Evolutionary conservation across 2,329 filamentous ascomycete species (phyloP).

Genomic region (Ophiosphaerella korrae): DNA sequence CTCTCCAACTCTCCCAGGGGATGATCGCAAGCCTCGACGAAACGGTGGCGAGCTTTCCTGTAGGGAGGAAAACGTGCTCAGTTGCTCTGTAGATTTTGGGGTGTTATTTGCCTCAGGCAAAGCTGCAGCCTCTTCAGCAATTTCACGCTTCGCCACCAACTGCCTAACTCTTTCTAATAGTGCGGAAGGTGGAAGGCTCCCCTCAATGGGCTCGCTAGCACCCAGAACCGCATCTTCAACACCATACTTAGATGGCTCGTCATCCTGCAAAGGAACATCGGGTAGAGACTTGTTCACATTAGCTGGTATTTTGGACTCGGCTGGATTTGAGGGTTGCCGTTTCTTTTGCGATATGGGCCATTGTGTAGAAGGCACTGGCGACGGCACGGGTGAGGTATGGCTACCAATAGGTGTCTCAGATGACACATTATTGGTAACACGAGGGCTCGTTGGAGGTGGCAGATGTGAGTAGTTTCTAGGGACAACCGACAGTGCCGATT

Average conservation of each 20-base stretch:
- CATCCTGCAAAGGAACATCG: conserved; percentile 13
- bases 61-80: conserved; percentile 14
- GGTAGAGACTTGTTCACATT: conserved; percentile 32
- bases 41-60: conserved; percentile 25
- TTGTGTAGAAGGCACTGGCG: conserved; percentile 17
- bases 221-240: conserved; percentile 19
- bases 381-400: conserved; percentile 17
- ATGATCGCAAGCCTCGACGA: conserved; percentile 30
- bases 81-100: conserved; percentile 16
- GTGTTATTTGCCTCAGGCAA: conserved; percentile 7
- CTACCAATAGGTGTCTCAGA: conserved; percentile 14
- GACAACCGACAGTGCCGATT: conserved; percentile 9
- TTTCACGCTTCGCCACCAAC: conserved; percentile 27
- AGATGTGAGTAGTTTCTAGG: conserved; percentile 27
- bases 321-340: conserved; percentile 7
- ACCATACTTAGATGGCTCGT: conserved; percentile 2
- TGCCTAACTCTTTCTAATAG: conserved; percentile 33
- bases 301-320: conserved; percentile 9
- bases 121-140: conserved; percentile 11
- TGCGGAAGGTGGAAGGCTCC: conserved; percentile 26
- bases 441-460: conserved; percentile 27
- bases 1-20: conserved; percentile 36
- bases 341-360: conserved; percentile 24
- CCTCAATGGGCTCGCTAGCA: conserved; percentile 17
- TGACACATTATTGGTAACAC: conserved; percentile 4